Conservation (phyloP, 768 basidiomycete species). For the Lyophyllum semitale region DNA sequence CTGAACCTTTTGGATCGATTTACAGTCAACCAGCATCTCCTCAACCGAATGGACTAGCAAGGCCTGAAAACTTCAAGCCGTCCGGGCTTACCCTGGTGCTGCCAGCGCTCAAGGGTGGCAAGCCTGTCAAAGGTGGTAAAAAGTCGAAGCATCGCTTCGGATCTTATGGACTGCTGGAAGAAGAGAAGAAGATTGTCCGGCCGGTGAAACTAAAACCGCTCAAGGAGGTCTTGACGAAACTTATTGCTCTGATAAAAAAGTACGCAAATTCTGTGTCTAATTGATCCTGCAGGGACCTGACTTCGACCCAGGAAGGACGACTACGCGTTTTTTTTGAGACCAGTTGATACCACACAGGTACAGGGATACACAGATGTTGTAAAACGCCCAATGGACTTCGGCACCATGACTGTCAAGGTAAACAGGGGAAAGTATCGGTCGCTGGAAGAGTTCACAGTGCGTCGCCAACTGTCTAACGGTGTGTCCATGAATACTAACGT, state of each 20-base stretch:
- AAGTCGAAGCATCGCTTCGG: conserved; percentile 39
- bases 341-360: conserved; percentile 63
- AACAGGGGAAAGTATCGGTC: conserved; percentile 75
- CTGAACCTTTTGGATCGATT: conserved; percentile 16
- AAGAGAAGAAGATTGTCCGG: conserved; percentile 48
- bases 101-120: conserved; percentile 64
- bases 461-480: conserved; percentile 24
- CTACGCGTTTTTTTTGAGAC: conserved; percentile 79
- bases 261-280: conserved; percentile 28
- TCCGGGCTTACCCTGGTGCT: conserved; percentile 67
- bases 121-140: conserved; percentile 56
- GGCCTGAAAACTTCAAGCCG: conserved; percentile 29
- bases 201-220: conserved; percentile 78
- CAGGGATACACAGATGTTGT: conserved; percentile 70
- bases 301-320: conserved; percentile 67
- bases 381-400: conserved; percentile 89
- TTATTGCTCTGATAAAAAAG: conserved; percentile 79
- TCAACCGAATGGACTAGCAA: conserved; percentile 10
- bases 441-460: conserved; percentile 76
- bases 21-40: conserved; percentile 14
- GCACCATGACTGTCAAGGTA: conserved; percentile 82
- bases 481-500: conserved; percentile 6
- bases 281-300: conserved; percentile 11
- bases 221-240: conserved; percentile 69
- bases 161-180: conserved; percentile 29